Evolutionary conservation across 768 basidiomycete species (phyloP), one percentile per base, ranked within the genome.

Genomic region (Strobilomyces dryophilus): DNA sequence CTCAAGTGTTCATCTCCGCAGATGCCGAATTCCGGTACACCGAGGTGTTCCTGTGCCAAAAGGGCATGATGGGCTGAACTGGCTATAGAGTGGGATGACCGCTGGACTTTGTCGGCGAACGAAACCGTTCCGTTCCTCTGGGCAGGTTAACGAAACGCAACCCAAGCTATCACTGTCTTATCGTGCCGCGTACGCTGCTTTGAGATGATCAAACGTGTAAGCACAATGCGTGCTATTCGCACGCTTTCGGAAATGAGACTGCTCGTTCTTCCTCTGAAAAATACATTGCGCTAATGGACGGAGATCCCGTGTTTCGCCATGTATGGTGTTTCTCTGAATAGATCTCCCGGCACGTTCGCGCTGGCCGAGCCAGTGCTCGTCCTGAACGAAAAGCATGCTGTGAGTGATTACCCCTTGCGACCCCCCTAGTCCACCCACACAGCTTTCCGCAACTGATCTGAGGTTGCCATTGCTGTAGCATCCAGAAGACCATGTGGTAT

Each of bases 21-120:
- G 26, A 43, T 49, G 47, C 54, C 64, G 66, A 57, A 49, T 47
- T 56, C 66, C 64, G 66, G 35, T 47, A 43, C 42, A 53, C 64
- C 65, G 64, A 66, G 64, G 64, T 43, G 60, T 66, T 66, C 64
- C 66, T 65, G 58, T 53, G 20, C 24, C 54, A 54, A 56, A 61
- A 54, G 57, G 17, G 1, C 11, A 45, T 20, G 42, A 45, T 39
- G 27, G 53, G 57, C 53, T 55, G 63, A 67, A 65, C 57, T 53
- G 63, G 65, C 56, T 60, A 67, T 56, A 44, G 45, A 17, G 9
- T 67, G 45, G 39, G 50, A 65, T 36, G 40, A 52, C 49, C 40
- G 45, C 36, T 31, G 32, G 47, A 26, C 53, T 45, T 51, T 24
- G 47, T 45, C 55, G 39, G 32, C 40, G 26, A 52, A 52, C 53